Conservation (phyloP, 2,329 filamentous ascomycete genomes). For the Thelonectria blattea region DNA sequence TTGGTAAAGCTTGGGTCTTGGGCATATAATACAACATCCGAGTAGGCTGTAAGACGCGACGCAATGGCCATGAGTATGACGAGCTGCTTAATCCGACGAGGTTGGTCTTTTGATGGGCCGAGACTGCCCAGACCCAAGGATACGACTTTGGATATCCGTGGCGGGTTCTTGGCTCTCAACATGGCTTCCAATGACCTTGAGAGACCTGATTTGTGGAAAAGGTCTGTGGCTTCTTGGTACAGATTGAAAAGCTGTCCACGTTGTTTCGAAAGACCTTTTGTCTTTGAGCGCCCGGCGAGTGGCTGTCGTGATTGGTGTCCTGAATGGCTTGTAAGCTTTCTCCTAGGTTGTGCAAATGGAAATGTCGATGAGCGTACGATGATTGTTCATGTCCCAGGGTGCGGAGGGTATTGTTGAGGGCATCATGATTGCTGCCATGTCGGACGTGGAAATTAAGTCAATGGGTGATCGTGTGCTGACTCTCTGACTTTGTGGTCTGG, state of each 20-base stretch:
- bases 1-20: slow-evolving; percentile 35
- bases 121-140: slow-evolving; percentile 33
- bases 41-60: slow-evolving; percentile 17
- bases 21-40: slow-evolving; percentile 22
- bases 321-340: background rate
- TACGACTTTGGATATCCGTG: slow-evolving; percentile 26
- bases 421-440: background rate
- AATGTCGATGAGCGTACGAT: background rate
- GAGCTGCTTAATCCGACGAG: slow-evolving; percentile 34
- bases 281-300: background rate
- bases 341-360: background rate
- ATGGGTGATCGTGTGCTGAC: background rate
- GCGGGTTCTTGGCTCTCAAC: slow-evolving; percentile 26
- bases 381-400: background rate
- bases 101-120: slow-evolving; percentile 30
- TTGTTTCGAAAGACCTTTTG: slow-evolving; percentile 21
- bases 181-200: slow-evolving; percentile 28
- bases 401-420: background rate
- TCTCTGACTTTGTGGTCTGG: background rate
- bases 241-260: slow-evolving; percentile 24
- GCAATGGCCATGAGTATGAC: slow-evolving; percentile 31
- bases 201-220: slow-evolving; percentile 24
- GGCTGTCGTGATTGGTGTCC: background rate
- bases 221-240: slow-evolving; percentile 24
- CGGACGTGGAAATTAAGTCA: too few relatives aligned